Evolutionary conservation across 139 green algal genomes (phyloP).

Genomic region (Closterium sp.): DNA sequence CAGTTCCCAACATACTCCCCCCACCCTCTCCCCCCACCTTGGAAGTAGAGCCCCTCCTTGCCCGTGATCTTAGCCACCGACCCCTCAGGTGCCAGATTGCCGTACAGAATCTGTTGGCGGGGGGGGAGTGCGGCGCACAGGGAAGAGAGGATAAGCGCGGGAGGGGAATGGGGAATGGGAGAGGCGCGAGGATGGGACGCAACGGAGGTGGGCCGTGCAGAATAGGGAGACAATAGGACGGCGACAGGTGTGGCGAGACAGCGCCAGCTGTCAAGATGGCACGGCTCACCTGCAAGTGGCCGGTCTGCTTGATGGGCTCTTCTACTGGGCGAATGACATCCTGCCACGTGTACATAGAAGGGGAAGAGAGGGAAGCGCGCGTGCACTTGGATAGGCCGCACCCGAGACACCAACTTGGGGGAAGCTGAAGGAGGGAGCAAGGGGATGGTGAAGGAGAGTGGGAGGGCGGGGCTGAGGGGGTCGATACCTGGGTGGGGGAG

Average conservation of each 20-base stretch:
- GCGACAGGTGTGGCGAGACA: background rate
- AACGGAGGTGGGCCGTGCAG: no score
- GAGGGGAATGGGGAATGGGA: background rate
- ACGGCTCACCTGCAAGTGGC: conserved; percentile 57
- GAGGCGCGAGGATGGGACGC: background rate
- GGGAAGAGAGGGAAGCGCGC: background rate
- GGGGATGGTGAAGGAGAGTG: background rate
- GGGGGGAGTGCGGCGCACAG: conserved; percentile 53
- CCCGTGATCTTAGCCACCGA: conserved; percentile 98
- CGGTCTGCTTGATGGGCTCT: conserved; percentile 83
- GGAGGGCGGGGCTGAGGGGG: background rate
- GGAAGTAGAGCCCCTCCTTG: conserved; percentile 76
- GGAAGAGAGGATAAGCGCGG: background rate
- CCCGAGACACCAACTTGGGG: background rate
- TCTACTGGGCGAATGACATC: conserved; percentile 75
- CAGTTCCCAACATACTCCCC: no score
- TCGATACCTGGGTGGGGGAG: background rate
- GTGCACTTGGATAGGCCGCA: background rate
- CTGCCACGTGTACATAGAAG: conserved; percentile 6
- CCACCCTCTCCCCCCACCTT: conserved; percentile 21
- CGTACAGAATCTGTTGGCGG: conserved; percentile 88
- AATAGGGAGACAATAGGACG: background rate
- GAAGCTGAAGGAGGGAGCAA: background rate
- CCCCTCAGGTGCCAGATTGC: conserved; percentile 90
- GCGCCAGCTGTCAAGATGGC: background rate